phyloP scores from a whole-genome alignment of 202 grass and related monocot species.

The Dendrocalamus latiflorus region DNA sequence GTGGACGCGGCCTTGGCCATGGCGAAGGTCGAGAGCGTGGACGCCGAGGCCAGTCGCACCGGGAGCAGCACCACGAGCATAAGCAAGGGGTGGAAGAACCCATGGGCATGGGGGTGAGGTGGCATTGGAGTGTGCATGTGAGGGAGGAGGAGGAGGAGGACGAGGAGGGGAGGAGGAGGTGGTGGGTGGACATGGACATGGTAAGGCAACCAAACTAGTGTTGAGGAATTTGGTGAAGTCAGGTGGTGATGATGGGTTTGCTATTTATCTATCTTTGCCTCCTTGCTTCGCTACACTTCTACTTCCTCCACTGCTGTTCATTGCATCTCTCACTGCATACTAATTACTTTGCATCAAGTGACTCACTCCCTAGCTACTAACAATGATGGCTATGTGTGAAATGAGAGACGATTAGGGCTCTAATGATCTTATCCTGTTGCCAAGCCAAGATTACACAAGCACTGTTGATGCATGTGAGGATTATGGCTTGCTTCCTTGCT shows the following conservation, averaged over 20 bases:
- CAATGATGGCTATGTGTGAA: neutral
- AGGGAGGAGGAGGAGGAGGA: conserved; percentile 6
- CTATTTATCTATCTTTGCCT: neutral
- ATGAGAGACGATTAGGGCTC: neutral
- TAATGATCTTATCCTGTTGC: neutral
- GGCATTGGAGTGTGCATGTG: conserved; percentile 21
- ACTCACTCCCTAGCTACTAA: neutral
- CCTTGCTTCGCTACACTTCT: neutral
- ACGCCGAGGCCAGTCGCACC: neutral
- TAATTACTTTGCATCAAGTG: neutral
- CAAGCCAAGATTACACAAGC: neutral
- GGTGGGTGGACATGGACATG: conserved; percentile 30
- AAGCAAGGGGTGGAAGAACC: neutral
- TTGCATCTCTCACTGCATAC: neutral
- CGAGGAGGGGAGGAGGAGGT: neutral
- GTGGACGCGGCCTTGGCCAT: conserved; percentile 42
- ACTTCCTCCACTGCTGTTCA: neutral
- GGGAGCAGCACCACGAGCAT: neutral
- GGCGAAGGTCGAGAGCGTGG: conserved; percentile 57
- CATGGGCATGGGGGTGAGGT: neutral
- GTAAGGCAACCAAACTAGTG: conserved; percentile 2
- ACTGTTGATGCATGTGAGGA: conserved; percentile 1
- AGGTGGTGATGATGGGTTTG: conserved; percentile 15
- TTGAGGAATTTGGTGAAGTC: neutral
- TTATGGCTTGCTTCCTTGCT: neutral